Percentiles rank a stretch among this genome's conserved stretches.
Conservation (phyloP, 208 protist genomes). For the Novymonas esmeraldas region DNA sequence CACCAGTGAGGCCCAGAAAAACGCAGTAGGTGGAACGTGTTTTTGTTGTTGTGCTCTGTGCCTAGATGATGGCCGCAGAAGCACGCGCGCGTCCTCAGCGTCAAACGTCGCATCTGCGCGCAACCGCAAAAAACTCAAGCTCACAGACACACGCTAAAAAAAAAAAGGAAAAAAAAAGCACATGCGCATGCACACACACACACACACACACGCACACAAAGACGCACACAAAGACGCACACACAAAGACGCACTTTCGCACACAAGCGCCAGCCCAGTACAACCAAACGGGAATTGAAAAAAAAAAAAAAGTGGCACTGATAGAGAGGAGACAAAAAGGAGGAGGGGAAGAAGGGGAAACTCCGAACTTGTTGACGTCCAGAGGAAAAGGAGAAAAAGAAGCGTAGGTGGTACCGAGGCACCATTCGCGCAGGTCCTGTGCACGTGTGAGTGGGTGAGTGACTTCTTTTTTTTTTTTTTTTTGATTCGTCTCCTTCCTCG, state of each 20-base stretch:
- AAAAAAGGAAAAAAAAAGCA: conserved; percentile 8
- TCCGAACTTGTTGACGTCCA: not conserved
- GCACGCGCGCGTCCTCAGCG: too few relatives aligned
- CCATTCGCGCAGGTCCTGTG: too few relatives aligned
- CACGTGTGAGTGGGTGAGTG: too few relatives aligned
- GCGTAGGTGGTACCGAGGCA: too few relatives aligned
- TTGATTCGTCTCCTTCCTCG: not conserved
- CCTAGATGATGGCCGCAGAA: too few relatives aligned
- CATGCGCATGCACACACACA: not conserved
- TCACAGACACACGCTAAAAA: conserved; percentile 19
- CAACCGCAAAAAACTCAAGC: too few relatives aligned
- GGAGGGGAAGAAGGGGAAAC: conserved; percentile 3
- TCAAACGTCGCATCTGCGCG: too few relatives aligned
- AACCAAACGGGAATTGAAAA: not conserved
- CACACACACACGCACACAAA: not conserved
- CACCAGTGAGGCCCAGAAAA: too few relatives aligned
- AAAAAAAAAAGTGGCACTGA: conserved; percentile 8
- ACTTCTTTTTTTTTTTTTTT: not conserved
- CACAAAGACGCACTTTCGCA: not conserved
- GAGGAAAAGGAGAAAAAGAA: conserved; percentile 1
- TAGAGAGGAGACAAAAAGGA: not conserved
- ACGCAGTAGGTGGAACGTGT: too few relatives aligned
- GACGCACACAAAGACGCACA: not conserved
- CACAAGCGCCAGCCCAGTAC: not conserved
- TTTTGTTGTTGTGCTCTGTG: too few relatives aligned